These are phyloP conservation scores for Pichia sporocuriosa DNA, from an alignment of 805 yeast genomes.

Conservation along the genomic window DNA sequence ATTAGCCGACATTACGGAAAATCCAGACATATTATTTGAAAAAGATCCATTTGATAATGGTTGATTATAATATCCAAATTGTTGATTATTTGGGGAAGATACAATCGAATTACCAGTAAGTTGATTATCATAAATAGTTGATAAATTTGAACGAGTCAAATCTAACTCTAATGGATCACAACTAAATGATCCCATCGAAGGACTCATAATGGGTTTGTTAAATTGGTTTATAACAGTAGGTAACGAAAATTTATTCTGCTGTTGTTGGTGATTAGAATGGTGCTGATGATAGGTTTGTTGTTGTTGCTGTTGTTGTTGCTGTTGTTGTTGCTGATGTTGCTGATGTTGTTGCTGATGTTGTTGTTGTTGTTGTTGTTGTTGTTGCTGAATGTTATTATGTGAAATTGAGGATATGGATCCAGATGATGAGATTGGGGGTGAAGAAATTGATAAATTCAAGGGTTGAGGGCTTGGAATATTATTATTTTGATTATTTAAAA, in stretches of 20 bases:
- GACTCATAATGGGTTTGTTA: constrained; percentile 4
- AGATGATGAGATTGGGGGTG: constrained; percentile 12
- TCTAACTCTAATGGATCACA: constrained; percentile 2
- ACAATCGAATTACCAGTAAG: background rate
- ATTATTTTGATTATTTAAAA: background rate
- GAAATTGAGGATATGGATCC: no score
- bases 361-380: background rate
- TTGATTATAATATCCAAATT: constrained; percentile 4
- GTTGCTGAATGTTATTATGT: no score
- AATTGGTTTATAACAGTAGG: constrained; percentile 4
- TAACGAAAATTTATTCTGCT: background rate
- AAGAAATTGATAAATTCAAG: constrained; percentile 9
- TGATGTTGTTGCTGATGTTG: constrained; percentile 1
- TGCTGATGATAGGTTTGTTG: background rate
- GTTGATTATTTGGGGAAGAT: constrained; percentile 4
- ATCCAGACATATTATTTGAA: constrained; percentile 2
- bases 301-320: constrained; percentile 1
- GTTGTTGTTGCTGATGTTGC: background rate
- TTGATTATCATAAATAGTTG: constrained; percentile 5
- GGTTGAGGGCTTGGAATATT: constrained; percentile 11
- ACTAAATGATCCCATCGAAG: background rate
- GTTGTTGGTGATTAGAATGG: background rate
- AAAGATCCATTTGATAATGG: background rate
- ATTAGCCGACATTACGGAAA: constrained; percentile 5
- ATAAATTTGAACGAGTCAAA: constrained; percentile 1